These are phyloP conservation scores for Fusarium sp. DNA, from an alignment of 2,329 filamentous ascomycete species.

Conservation along the genomic window DNA sequence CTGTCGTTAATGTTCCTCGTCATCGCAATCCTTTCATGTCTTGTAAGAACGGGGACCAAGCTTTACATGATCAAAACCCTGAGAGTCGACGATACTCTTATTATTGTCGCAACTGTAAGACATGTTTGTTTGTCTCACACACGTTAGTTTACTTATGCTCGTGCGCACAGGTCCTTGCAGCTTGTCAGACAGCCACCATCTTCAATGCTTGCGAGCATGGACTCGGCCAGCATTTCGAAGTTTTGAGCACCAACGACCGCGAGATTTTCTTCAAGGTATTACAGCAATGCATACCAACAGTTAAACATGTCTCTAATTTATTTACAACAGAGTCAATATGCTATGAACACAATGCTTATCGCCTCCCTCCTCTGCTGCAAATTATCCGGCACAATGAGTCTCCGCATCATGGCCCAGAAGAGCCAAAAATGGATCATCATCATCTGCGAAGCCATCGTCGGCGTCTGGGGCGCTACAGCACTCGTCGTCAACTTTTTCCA, in stretches of 20 bases:
- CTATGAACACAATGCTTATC: conserved; percentile 45
- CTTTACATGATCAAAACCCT: conserved; percentile 49
- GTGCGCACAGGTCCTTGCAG: conserved; percentile 30
- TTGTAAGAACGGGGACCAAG: conserved; percentile 47
- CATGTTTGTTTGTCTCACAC: background rate
- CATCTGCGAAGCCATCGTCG: conserved; percentile 35
- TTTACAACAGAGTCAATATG: conserved; percentile 44
- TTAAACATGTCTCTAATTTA: conserved; percentile 12
- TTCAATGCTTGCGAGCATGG: conserved; percentile 43
- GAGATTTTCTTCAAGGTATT: conserved; percentile 47
- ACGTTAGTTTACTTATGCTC: background rate
- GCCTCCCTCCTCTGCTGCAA: conserved; percentile 46
- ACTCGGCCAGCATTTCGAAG: conserved; percentile 39
- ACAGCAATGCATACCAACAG: background rate
- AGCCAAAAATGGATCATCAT: conserved; percentile 42
- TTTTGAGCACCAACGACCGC: conserved; percentile 23
- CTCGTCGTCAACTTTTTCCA: conserved; percentile 48
- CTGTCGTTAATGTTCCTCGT: conserved; percentile 50
- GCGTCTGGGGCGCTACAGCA: conserved; percentile 43
- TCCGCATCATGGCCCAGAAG: conserved; percentile 43
- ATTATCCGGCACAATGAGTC: conserved; percentile 46
- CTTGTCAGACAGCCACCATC: conserved; percentile 40
- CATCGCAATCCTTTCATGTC: conserved; percentile 44
- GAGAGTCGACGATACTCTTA: conserved; percentile 45
- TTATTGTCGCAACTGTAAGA: conserved; percentile 45